Base-by-base conservation (phyloP, 441 rosid species). In the Viola pubescens region DNA sequence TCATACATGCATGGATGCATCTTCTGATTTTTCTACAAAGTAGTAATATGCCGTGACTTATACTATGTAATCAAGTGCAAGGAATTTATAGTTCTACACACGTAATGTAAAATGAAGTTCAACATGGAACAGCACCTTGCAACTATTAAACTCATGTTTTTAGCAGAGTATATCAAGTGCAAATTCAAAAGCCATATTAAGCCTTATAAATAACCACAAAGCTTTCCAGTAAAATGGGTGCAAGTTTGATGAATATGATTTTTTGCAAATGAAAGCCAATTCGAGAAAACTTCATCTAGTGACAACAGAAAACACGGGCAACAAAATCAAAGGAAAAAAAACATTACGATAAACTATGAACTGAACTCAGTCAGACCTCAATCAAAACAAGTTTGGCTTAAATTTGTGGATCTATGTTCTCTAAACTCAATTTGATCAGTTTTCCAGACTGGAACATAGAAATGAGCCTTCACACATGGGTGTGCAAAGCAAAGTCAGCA, bases 1-100 rank as follows among this genome's bases (percentile, higher is more conserved):
- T 85, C 95, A 61, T 89, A 89, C 79, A 83, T 59, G 59, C 70
- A 74, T 4, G 95, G 98, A 68, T 82, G 96, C 94, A 81, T 84
- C 86, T 66, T 86, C 80, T 76, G 84, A 60, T 73, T 59, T 77
- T 77, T 87, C 95, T 87, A 76, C 69, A 73, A 59, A 66, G 70
- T 10, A 55, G 9, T 48, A 69, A 65, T 38, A 70, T 37, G 26
- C 59, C 26, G 12, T 53, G 13, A 41, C 19, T 54, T 8, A 14
- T 9, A 66, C 58, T 53, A 12, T 7, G 55, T 12, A 48, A 57
- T 11, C 49, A 60, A 54, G 38, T 16, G 10, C 37, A 48, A 19
- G 61, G 7, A 7, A 39, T 13, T 54, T 13, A 12, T 13, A 48
- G 48, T 37, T 12, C 11, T n/a, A 47, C 11, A 16, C 4, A 9